Conservation (phyloP, 2,329 filamentous ascomycete genomes). For the Penicillium sp. region DNA sequence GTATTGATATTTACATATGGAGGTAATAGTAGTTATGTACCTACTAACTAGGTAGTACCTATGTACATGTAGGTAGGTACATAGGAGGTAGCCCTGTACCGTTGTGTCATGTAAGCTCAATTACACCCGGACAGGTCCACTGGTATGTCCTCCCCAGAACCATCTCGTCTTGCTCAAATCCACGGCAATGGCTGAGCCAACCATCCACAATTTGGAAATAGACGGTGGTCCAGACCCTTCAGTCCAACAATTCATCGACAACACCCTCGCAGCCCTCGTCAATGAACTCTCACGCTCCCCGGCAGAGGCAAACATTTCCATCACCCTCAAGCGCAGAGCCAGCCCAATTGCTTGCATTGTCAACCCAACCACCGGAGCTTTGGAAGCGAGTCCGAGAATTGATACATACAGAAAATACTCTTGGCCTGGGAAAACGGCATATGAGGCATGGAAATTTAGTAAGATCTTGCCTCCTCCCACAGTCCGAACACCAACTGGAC, state of each 20-base stretch:
- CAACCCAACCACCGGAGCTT: slow-evolving; percentile 26
- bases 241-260: slow-evolving; percentile 31
- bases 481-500: too few species aligned
- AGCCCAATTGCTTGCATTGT: slow-evolving; percentile 23
- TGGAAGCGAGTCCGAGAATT: slow-evolving; percentile 21
- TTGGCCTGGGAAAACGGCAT: slow-evolving; percentile 54
- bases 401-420: slow-evolving; percentile 35
- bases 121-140: not conserved
- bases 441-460: slow-evolving; percentile 56
- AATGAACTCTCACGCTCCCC: slow-evolving; percentile 22
- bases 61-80: too few species aligned
- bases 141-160: too few species aligned
- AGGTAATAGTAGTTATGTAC: too few species aligned
- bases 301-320: slow-evolving; percentile 26
- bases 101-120: not conserved
- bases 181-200: not conserved
- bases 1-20: too few species aligned
- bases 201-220: not conserved
- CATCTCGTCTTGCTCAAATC: not conserved
- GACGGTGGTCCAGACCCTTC: slow-evolving; percentile 7
- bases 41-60: too few species aligned
- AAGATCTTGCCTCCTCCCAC: slow-evolving; percentile 3
- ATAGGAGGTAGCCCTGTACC: too few species aligned
- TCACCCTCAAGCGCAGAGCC: slow-evolving; percentile 29
- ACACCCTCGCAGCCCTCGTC: slow-evolving; percentile 23